Base-by-base conservation (phyloP, 1,284 basidiomycete genomes). In the Flammula alnicola region DNA sequence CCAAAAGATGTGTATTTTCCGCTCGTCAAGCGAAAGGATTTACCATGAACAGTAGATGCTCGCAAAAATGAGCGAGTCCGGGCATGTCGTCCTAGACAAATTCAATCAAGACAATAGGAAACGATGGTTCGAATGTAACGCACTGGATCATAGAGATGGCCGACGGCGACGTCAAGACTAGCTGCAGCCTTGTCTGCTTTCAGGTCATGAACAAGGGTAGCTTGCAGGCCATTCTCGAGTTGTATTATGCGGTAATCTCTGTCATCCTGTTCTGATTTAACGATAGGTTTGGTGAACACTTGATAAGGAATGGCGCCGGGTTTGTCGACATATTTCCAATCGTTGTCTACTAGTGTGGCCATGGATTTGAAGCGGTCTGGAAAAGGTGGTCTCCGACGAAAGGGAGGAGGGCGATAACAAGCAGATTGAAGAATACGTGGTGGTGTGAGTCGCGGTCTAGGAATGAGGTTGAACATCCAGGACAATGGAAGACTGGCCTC, bases 11-110 rank as follows among this genome's bases (percentile, higher is more conserved):
- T n/a, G n/a, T n/a, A n/a, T n/a, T n/a, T n/a, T n/a, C n/a, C n/a
- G n/a, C n/a, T n/a, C n/a, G n/a, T n/a, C n/a, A n/a, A 11, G n/a
- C n/a, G 10, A 19, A 35, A 23, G 20, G n/a, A 19, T n/a, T n/a
- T n/a, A 92, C 92, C 91, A 99, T 91, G 72, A 99, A 99, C 57
- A 98, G 75, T 47, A 99, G 69, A 70, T 99, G 96, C 69, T 99
- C 96, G 72, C 95, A 93, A 63, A 93, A 94, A 69, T 95, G 92
- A 47, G 93, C 93, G 36, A 94, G 78, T 33, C 94, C 93, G 12
- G 90, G 90, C 79, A 93, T 88, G 63, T 93, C 91, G 64, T 80
- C 82, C 88, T 92, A n/a, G 5, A 52, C 10, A 38, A 11, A 29
- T 23, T 8, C 12, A 16, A 56, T 41, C 51, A 52, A 36, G 41